Evolutionary conservation across 768 basidiomycete genomes (phyloP).

Genomic region (Mycena floridula): DNA sequence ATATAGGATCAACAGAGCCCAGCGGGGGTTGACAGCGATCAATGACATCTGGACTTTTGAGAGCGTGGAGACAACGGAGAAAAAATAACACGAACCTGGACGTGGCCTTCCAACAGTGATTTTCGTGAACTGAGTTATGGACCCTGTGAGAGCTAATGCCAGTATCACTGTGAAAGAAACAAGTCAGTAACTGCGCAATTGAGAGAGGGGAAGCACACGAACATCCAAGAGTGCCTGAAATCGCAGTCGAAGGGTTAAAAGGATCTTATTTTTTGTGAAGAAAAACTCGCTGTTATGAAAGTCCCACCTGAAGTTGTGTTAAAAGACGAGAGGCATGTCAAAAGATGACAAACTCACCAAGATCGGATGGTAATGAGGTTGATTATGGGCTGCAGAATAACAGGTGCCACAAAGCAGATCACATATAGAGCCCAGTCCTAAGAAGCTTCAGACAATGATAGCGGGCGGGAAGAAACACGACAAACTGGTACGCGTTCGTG

Average conservation of each 20-base stretch:
- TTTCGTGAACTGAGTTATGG: constrained; percentile 82
- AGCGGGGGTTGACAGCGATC: constrained; percentile 63
- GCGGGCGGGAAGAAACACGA: constrained; percentile 10
- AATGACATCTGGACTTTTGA: constrained; percentile 43
- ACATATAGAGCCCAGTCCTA: constrained; percentile 46
- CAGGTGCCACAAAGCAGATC: constrained; percentile 57
- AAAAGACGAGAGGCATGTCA: too few relatives aligned
- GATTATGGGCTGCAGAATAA: constrained; percentile 62
- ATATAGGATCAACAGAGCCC: constrained; percentile 62
- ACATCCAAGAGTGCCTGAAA: constrained; percentile 38
- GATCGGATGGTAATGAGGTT: constrained; percentile 71
- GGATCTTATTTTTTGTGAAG: neutral
- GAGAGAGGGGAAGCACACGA: constrained; percentile 6
- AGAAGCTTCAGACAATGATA: constrained; percentile 2
- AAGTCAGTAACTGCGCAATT: neutral
- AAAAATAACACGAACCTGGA: constrained; percentile 47
- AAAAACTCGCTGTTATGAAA: constrained; percentile 45
- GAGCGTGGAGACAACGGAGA: neutral
- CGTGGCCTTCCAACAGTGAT: constrained; percentile 86
- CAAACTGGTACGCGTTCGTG: constrained; percentile 77
- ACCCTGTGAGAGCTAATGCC: constrained; percentile 68
- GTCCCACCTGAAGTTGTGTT: too few relatives aligned
- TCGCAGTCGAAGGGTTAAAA: neutral
- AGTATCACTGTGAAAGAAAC: constrained; percentile 50
- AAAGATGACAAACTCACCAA: too few relatives aligned